Base-by-base conservation (phyloP, 2,329 filamentous ascomycete species). In the Sclerotinia trifoliorum region DNA sequence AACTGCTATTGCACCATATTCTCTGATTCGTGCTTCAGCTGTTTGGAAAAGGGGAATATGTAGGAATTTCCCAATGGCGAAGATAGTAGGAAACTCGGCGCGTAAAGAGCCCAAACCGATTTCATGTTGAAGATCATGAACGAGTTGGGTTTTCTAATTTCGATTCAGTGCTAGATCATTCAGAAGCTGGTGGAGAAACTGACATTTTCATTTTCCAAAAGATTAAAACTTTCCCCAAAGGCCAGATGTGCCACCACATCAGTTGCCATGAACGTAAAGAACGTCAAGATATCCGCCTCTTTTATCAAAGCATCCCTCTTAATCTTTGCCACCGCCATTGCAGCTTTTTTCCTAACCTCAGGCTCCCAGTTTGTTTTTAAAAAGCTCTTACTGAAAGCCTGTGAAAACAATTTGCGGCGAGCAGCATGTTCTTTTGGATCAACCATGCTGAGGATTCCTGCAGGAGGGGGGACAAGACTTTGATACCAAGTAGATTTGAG, bases 211-310 rank as follows among this genome's bases (percentile, higher is more conserved):
- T 75, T 74, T 66, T 87, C 83, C 5, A 88, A 74, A 77, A 83
- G 82, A 0, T 77, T 75, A 68, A 87, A 86, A 0, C 83, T 83
- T n/a, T 86, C 80, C 0, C 85, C 85, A 74, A 88, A 87, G 1
- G 78, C 81, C 7, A 88, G 74, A 63, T 86, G 80, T 0, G 81
- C 83, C 62, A 86, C 84, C 0, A 85, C 76, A 72, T 88, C 85
- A 0, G 84, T 85, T 0, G 84, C 76, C 79, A 86, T 81, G 65
- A 84, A 85, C 7, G 81, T 74, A 77, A 80, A 84, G 84, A 84
- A 87, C 67, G 85, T 85, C 68, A 80, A 79, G 0, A 86, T 75
- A 69, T 88, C 84, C 0, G 77, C 78, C 0, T 69, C 76, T 0
- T 81, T 79, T 72, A 21, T 63, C 26, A 57, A 60, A 44, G 73